A percentile compares a stretch with the other conserved stretches of the same genome.
These are phyloP conservation scores for Aspergillus bertholletiae DNA, from an alignment of 495 filamentous ascomycete genomes.

Conservation along the genomic window DNA sequence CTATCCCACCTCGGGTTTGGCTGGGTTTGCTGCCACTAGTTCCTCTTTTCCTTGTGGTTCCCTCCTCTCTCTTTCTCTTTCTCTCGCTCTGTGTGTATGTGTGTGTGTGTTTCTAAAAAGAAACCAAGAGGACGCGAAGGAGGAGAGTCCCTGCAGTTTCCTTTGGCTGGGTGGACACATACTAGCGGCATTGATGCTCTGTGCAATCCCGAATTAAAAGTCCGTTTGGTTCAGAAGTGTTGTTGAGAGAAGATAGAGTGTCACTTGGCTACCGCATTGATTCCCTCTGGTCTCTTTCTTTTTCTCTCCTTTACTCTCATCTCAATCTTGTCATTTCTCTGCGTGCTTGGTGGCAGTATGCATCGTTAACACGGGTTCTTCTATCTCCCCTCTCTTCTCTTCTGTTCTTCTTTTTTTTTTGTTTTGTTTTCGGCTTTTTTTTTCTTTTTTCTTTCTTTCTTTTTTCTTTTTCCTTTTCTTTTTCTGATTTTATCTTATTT, in stretches of 20 bases:
- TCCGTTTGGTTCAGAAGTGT: slow-evolving; percentile 29
- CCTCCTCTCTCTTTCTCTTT: slow-evolving; percentile 7
- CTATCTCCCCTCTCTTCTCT: not conserved
- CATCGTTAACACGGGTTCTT: slow-evolving; percentile 21
- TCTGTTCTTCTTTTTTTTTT: not conserved
- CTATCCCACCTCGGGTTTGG: slow-evolving; percentile 19
- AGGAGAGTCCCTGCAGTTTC: slow-evolving; percentile 38
- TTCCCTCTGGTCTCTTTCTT: slow-evolving; percentile 11
- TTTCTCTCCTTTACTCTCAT: not conserved
- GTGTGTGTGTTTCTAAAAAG: slow-evolving; percentile 8
- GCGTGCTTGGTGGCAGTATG: slow-evolving; percentile 17
- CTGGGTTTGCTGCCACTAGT: slow-evolving; percentile 17
- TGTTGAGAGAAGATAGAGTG: slow-evolving; percentile 18
- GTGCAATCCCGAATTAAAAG: slow-evolving; percentile 37
- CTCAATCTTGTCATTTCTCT: slow-evolving; percentile 7
- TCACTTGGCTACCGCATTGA: slow-evolving; percentile 13
- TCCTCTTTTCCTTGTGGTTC: slow-evolving; percentile 7
- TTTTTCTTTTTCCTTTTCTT: no score
- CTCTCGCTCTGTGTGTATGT: no score
- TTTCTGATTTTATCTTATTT: no score
- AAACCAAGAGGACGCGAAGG: slow-evolving; percentile 9
- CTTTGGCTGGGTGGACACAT: slow-evolving; percentile 24
- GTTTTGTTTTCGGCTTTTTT: not conserved
- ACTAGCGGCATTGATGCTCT: slow-evolving; percentile 23
- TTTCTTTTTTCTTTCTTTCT: no score